Conservation (phyloP, 768 basidiomycete genomes). For the Macrolepiota albuminosa region DNA sequence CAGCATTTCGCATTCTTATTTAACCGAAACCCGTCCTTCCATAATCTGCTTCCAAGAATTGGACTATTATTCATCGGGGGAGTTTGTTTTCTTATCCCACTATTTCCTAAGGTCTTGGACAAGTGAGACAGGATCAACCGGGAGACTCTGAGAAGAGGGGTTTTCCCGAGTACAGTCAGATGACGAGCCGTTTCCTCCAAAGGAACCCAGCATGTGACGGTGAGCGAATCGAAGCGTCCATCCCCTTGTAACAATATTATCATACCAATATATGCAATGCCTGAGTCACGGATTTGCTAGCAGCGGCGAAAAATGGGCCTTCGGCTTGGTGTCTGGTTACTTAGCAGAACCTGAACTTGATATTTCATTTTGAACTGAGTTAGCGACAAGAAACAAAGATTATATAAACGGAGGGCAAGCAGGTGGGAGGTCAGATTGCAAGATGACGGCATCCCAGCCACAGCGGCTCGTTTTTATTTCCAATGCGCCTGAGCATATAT, state of each 20-base stretch:
- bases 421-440: not conserved
- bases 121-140: too few species aligned
- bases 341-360: not conserved
- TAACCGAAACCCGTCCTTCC: constrained; percentile 83
- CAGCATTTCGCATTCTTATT: constrained; percentile 71
- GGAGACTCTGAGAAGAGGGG: too few species aligned
- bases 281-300: not conserved
- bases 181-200: too few species aligned
- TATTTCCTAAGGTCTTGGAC: too few species aligned
- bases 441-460: not conserved
- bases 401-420: not conserved
- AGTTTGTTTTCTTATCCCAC: too few species aligned
- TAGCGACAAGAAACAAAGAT: not conserved
- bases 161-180: too few species aligned
- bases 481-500: constrained; percentile 47
- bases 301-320: not conserved
- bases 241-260: too few species aligned
- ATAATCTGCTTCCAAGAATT: constrained; percentile 80
- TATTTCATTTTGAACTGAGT: not conserved
- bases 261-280: too few species aligned
- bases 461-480: constrained; percentile 25
- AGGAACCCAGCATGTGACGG: too few species aligned
- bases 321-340: not conserved
- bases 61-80: constrained; percentile 39
- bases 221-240: too few species aligned